These are phyloP conservation scores for Euphorbia lathyris DNA, from an alignment of 345 rosid species.

Conservation along the genomic window DNA sequence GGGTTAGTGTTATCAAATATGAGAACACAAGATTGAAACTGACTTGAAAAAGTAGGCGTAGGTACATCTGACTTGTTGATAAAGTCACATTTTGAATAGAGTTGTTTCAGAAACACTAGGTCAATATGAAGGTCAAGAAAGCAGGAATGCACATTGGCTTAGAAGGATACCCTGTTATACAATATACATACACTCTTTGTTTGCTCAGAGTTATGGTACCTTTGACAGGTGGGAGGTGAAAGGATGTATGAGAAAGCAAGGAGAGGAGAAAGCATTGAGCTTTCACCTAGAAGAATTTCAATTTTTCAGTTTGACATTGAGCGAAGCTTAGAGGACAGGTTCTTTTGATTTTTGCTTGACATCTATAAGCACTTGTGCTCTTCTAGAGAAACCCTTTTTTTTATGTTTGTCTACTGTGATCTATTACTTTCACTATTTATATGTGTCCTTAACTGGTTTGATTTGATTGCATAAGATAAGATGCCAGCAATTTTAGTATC, in stretches of 20 bases:
- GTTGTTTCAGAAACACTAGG: slow-evolving; percentile 1
- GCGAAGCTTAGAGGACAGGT: too few species aligned
- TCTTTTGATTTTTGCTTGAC: too few species aligned
- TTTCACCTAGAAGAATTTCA: slow-evolving; percentile 83
- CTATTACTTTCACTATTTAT: neutral
- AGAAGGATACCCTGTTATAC: neutral
- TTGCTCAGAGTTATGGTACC: slow-evolving; percentile 4
- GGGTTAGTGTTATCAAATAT: neutral
- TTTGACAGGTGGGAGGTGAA: slow-evolving; percentile 80
- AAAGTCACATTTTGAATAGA: neutral
- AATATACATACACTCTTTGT: neutral
- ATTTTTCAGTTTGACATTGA: slow-evolving; percentile 79
- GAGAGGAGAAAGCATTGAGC: slow-evolving; percentile 90
- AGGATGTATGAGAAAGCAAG: slow-evolving; percentile 97
- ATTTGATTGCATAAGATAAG: neutral
- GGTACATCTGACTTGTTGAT: neutral
- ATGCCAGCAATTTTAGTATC: neutral
- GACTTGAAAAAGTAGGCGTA: neutral
- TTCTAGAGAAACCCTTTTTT: too few species aligned
- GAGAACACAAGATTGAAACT: neutral
- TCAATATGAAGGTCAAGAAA: neutral
- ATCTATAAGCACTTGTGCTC: too few species aligned
- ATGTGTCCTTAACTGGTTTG: neutral
- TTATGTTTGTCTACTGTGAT: neutral
- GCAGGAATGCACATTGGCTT: neutral